Conservation (phyloP, 805 yeast species). For the Candida loeiensis region DNA sequence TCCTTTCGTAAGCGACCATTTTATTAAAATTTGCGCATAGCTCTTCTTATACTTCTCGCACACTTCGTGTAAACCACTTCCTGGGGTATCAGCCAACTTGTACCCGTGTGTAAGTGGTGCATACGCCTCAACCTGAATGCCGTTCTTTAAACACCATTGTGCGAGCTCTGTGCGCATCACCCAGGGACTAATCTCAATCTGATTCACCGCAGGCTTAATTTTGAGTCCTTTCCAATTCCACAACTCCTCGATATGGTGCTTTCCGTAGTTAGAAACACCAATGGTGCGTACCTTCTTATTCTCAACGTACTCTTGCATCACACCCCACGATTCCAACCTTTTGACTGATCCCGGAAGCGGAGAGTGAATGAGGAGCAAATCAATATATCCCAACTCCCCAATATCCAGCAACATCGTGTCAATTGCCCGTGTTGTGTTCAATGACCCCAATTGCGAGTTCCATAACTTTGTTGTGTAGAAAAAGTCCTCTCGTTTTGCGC, state of each 20-base stretch:
- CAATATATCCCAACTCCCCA: conserved; percentile 60
- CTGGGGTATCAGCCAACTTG: conserved; percentile 25
- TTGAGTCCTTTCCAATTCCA: conserved; percentile 43
- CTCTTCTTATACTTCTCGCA: conserved; percentile 36
- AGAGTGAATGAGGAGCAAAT: conserved; percentile 62
- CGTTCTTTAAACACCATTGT: conserved; percentile 24
- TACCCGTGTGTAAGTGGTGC: conserved; percentile 39
- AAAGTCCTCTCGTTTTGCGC: conserved; percentile 22
- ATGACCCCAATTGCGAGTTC: conserved; percentile 36
- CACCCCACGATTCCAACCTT: conserved; percentile 51
- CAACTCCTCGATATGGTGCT: conserved; percentile 53
- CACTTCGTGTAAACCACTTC: conserved; percentile 20
- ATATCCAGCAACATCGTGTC: conserved; percentile 51
- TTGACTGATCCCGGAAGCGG: conserved; percentile 43
- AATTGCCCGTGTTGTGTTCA: conserved; percentile 55
- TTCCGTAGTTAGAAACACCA: conserved; percentile 66
- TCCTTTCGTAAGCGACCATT: conserved; percentile 49
- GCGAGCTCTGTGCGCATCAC: conserved; percentile 39
- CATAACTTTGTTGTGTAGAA: conserved; percentile 68
- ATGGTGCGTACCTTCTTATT: conserved; percentile 49
- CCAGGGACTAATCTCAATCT: conserved; percentile 50
- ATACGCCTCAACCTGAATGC: conserved; percentile 34
- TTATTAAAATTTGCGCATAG: conserved; percentile 46
- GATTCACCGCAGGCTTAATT: conserved; percentile 45
- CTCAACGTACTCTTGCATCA: conserved; percentile 53